These are phyloP conservation scores for Verticillium nonalfalfae DNA, from an alignment of 2,329 filamentous ascomycete genomes.

Conservation along the genomic window DNA sequence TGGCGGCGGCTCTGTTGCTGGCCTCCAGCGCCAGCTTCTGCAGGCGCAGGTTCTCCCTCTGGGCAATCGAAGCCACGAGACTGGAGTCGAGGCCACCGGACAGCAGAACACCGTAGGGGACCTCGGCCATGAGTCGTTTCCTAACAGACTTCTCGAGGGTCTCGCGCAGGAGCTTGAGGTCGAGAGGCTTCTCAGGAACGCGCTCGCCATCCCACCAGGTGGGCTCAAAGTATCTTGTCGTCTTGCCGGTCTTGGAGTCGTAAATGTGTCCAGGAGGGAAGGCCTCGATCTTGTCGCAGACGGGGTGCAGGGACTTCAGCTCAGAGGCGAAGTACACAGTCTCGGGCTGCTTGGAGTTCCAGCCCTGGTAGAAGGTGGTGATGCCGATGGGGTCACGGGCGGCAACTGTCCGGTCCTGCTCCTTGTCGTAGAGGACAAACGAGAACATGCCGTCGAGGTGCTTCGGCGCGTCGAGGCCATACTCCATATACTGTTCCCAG, in stretches of 20 bases:
- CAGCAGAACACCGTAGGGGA: constrained; percentile 91
- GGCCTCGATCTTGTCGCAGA: constrained; percentile 90
- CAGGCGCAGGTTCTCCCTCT: constrained; percentile 80
- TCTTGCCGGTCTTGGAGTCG: constrained; percentile 83
- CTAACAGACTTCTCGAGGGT: constrained; percentile 85
- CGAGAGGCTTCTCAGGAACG: constrained; percentile 72
- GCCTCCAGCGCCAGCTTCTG: constrained; percentile 55
- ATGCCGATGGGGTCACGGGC: constrained; percentile 95
- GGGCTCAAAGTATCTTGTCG: constrained; percentile 85
- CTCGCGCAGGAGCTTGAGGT: constrained; percentile 75
- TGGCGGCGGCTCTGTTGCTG: constrained; percentile 34
- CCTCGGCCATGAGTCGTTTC: constrained; percentile 97
- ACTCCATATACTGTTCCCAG: constrained; percentile 69
- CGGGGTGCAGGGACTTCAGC: constrained; percentile 84
- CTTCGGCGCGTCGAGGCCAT: constrained; percentile 87
- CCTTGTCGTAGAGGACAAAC: constrained; percentile 96
- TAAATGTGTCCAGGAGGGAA: constrained; percentile 96
- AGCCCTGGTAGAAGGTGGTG: constrained; percentile 95
- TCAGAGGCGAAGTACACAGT: constrained; percentile 96
- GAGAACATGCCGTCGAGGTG: constrained; percentile 99
- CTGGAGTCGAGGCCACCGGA: constrained; percentile 96
- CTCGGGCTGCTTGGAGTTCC: constrained; percentile 73
- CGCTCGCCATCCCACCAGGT: constrained; percentile 82
- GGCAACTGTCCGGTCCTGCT: constrained; percentile 83
- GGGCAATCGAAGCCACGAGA: constrained; percentile 89